phyloP scores from a whole-genome alignment of 2,329 filamentous ascomycete species.

The Erysiphe neolycopersici region DNA sequence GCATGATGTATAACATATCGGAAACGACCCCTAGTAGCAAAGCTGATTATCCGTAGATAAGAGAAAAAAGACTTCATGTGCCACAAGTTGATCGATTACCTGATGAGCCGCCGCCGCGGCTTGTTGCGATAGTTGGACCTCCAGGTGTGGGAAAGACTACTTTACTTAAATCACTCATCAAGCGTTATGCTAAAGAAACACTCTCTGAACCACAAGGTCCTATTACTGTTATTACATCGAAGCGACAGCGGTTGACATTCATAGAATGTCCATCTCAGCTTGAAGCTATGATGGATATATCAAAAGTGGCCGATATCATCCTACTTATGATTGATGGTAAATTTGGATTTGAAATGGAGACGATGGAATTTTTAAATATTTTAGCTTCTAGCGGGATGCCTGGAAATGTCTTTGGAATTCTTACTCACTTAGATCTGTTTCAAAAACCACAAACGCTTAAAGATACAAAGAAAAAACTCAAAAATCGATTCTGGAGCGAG shows the following conservation, averaged over 20 bases:
- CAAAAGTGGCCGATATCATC: slow-evolving; percentile 93
- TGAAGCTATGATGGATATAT: slow-evolving; percentile 86
- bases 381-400: slow-evolving; percentile 91
- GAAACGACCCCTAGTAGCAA: not conserved
- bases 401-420: slow-evolving; percentile 88
- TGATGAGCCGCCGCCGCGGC: slow-evolving; percentile 77
- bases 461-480: slow-evolving; percentile 84
- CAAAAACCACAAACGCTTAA: slow-evolving; percentile 76
- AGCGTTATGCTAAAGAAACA: slow-evolving; percentile 86
- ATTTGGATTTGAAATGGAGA: slow-evolving; percentile 99
- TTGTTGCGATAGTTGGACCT: slow-evolving; percentile 84
- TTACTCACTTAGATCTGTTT: slow-evolving; percentile 91
- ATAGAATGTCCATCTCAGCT: slow-evolving; percentile 93
- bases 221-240: slow-evolving; percentile 87
- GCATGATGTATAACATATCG: slow-evolving; percentile 20
- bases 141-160: slow-evolving; percentile 92
- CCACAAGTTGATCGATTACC: slow-evolving; percentile 87
- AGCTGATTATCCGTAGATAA: slow-evolving; percentile 29
- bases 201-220: slow-evolving; percentile 73
- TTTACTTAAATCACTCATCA: slow-evolving; percentile 76
- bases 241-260: slow-evolving; percentile 82
- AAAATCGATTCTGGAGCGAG: slow-evolving; percentile 91
- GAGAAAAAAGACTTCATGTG: slow-evolving; percentile 89
- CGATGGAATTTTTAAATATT: slow-evolving; percentile 95
- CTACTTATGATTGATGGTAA: slow-evolving; percentile 97